Percentiles rank a stretch among this genome's conserved stretches.
phyloP scores from a whole-genome alignment of 371 early-diverging fungal species.

The Mortierella sp. region DNA sequence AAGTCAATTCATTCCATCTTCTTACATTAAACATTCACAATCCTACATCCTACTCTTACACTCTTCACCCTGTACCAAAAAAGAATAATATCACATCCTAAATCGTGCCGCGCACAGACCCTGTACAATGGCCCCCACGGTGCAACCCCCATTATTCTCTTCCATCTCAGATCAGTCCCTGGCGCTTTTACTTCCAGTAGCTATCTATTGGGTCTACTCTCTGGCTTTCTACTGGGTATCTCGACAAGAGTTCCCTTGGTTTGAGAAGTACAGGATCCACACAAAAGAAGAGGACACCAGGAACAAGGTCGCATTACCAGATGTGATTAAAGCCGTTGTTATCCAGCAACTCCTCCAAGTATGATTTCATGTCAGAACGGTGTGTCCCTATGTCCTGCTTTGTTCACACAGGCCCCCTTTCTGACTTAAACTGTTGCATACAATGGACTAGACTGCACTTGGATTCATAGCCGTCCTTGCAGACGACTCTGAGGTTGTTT shows the following conservation, averaged over 20 bases:
- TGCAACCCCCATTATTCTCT: slow-evolving; percentile 53
- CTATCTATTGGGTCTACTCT: slow-evolving; percentile 79
- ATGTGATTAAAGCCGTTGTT: slow-evolving; percentile 67
- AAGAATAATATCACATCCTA: too few relatives aligned
- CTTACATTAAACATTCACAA: too few relatives aligned
- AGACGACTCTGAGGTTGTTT: slow-evolving; percentile 58
- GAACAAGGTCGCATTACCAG: slow-evolving; percentile 70
- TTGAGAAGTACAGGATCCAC: slow-evolving; percentile 82
- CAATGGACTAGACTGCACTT: slow-evolving; percentile 42
- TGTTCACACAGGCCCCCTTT: neutral
- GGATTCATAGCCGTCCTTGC: slow-evolving; percentile 56
- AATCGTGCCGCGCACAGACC: neutral
- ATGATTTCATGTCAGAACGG: neutral
- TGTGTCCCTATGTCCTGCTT: neutral
- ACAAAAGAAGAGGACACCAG: slow-evolving; percentile 71
- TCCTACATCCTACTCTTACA: too few relatives aligned
- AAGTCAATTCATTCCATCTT: too few relatives aligned
- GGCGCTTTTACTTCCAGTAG: slow-evolving; percentile 71
- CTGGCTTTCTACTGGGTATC: slow-evolving; percentile 72
- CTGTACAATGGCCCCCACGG: slow-evolving; percentile 42
- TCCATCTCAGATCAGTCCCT: slow-evolving; percentile 68
- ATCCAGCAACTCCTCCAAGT: slow-evolving; percentile 70
- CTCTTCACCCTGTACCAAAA: too few relatives aligned
- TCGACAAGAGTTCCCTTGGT: slow-evolving; percentile 65
- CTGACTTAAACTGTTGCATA: neutral